Evolutionary conservation across 768 basidiomycete genomes (phyloP).

Genomic region (Psilocybe azurescens): DNA sequence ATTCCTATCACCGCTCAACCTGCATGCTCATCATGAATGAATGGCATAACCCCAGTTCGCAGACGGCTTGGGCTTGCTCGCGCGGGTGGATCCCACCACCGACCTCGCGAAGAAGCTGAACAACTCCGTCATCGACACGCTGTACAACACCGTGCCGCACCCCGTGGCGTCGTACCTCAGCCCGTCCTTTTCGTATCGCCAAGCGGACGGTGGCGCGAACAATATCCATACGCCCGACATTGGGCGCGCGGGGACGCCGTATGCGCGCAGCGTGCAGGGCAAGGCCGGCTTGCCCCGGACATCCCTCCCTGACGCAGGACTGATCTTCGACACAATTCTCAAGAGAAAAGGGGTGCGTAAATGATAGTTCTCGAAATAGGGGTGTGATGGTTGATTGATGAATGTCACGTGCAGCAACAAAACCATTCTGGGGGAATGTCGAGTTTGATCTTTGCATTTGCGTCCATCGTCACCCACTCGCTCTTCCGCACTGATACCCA

Average conservation of each 20-base stretch:
- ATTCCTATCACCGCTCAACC: no score
- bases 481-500: constrained; percentile 54
- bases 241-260: constrained; percentile 56
- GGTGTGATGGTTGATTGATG: no score
- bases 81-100: constrained; percentile 16
- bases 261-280: constrained; percentile 57
- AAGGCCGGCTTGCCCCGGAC: constrained; percentile 42
- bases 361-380: no score
- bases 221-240: constrained; percentile 48
- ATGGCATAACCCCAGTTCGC: constrained; percentile 18
- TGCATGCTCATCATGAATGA: no score
- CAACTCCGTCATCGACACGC: constrained; percentile 37
- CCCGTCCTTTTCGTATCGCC: constrained; percentile 37
- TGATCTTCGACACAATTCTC: constrained; percentile 68
- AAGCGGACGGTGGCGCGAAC: constrained; percentile 39
- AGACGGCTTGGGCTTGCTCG: constrained; percentile 19
- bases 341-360: constrained; percentile 31
- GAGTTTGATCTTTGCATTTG: constrained; percentile 69
- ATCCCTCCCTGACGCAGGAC: constrained; percentile 57
- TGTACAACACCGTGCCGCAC: constrained; percentile 68
- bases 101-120: constrained; percentile 19
- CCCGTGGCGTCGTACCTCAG: constrained; percentile 43
- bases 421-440: constrained; percentile 64
- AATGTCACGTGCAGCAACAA: constrained; percentile 28
- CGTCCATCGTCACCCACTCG: constrained; percentile 64